Percentiles rank a stretch among this genome's conserved stretches.
Conservation (phyloP, 1,284 basidiomycete species). For the Leccinum subfulvum region DNA sequence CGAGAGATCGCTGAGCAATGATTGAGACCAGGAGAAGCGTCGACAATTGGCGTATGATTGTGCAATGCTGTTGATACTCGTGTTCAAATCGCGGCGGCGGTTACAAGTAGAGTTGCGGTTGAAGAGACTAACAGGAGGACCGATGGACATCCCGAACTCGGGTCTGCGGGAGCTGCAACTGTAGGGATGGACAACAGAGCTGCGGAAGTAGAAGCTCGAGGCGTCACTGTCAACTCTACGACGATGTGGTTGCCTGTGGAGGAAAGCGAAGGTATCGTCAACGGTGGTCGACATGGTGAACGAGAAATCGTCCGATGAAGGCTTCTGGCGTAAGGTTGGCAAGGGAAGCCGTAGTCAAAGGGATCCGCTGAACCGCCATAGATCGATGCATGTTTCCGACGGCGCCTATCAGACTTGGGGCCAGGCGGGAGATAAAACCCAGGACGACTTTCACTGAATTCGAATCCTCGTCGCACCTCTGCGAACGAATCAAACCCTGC, state of each 20-base stretch:
- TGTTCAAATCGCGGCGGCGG: conserved; percentile 50
- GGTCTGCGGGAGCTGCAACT: conserved; percentile 47
- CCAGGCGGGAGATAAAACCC: conserved; percentile 61
- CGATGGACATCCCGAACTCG: conserved; percentile 48
- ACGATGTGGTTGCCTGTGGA: conserved; percentile 43
- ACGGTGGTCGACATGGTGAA: too few relatives aligned
- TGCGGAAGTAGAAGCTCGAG: conserved; percentile 71
- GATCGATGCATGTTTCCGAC: conserved; percentile 57
- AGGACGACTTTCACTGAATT: conserved; percentile 60
- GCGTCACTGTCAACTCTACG: conserved; percentile 71
- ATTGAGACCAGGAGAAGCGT: conserved; percentile 26
- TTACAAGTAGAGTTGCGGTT: conserved; percentile 57
- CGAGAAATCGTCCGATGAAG: too few relatives aligned
- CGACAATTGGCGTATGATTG: too few relatives aligned
- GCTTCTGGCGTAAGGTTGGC: too few relatives aligned
- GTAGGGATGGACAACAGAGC: conserved; percentile 34
- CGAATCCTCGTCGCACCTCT: conserved; percentile 71
- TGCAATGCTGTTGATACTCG: conserved; percentile 38
- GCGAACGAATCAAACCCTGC: conserved; percentile 70
- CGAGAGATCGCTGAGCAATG: conserved; percentile 63
- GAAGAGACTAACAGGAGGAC: conserved; percentile 70
- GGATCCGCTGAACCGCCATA: too few relatives aligned
- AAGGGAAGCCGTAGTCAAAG: too few relatives aligned
- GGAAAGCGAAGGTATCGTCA: conserved; percentile 67
- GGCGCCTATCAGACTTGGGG: conserved; percentile 35